phyloP scores from a whole-genome alignment of 768 basidiomycete species.

The Xerocomus spinulosus region DNA sequence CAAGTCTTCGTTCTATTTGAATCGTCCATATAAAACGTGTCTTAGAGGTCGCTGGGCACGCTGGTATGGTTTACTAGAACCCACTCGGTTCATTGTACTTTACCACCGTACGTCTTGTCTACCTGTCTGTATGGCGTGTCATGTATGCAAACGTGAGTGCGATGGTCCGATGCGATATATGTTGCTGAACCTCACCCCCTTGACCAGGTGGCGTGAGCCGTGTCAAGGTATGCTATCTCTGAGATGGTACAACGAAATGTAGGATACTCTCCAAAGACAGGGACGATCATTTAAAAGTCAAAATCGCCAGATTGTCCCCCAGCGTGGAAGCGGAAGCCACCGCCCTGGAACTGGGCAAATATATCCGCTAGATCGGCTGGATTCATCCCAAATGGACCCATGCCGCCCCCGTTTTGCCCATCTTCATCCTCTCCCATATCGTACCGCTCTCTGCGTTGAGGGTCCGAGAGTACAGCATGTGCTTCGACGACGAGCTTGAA shows the following conservation, averaged over 20 bases:
- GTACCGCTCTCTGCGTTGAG: constrained; percentile 66
- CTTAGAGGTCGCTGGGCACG: too few relatives aligned
- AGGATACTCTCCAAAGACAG: not conserved
- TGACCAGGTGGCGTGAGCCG: too few relatives aligned
- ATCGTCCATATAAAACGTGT: too few relatives aligned
- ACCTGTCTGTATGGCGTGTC: not conserved
- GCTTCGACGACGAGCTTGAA: constrained; percentile 90
- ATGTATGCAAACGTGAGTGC: constrained; percentile 1
- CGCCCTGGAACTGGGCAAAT: constrained; percentile 58
- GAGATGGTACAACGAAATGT: not conserved
- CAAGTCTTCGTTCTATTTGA: too few relatives aligned
- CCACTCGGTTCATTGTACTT: not conserved
- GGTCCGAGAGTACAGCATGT: constrained; percentile 76
- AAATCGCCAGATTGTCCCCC: constrained; percentile 15
- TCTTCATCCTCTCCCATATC: constrained; percentile 83
- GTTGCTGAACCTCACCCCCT: not conserved
- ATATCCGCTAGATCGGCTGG: constrained; percentile 57
- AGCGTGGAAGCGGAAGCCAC: constrained; percentile 30
- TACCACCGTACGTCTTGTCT: not conserved
- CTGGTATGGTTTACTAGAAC: too few relatives aligned
- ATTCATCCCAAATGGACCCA: constrained; percentile 38
- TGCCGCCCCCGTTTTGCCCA: constrained; percentile 44
- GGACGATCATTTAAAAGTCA: constrained; percentile 11
- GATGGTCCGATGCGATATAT: not conserved
- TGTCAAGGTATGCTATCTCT: constrained; percentile 9